phyloP scores from a whole-genome alignment of 306 rosid genomes.

The Dalbergia cochinchinensis region DNA sequence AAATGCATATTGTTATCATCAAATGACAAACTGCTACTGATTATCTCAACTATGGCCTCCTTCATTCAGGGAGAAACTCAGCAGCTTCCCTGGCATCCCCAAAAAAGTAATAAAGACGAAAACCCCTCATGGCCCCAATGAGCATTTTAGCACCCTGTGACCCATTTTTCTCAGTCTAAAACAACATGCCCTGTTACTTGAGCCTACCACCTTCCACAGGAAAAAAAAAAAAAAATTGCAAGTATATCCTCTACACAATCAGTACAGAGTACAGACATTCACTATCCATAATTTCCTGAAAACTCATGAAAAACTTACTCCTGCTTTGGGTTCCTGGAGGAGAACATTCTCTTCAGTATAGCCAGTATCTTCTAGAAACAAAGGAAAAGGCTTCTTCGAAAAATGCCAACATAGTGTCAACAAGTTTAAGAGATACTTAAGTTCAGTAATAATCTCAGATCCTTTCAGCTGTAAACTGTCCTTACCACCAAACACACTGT shows the following conservation, averaged over 20 bases:
- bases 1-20: not conserved
- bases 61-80: too few relatives aligned
- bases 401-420: constrained; percentile 95
- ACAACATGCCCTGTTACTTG: constrained; percentile 20
- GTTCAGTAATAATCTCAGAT: constrained; percentile 68
- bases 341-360: constrained; percentile 77
- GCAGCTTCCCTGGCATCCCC: too few relatives aligned
- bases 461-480: constrained; percentile 82
- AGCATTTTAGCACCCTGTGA: constrained; percentile 1
- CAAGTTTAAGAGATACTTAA: constrained; percentile 75
- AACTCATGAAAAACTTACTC: constrained; percentile 66
- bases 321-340: constrained; percentile 94
- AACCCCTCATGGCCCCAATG: constrained; percentile 13
- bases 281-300: not conserved
- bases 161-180: constrained; percentile 14
- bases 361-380: constrained; percentile 88
- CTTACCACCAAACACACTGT: constrained; percentile 75
- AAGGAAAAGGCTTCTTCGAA: constrained; percentile 83
- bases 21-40: constrained; percentile 22
- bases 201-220: constrained; percentile 16
- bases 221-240: not conserved
- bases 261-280: constrained; percentile 17
- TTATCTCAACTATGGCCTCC: not conserved
- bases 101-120: not conserved
- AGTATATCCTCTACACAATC: constrained; percentile 5